Conservation (phyloP, 345 rosid species). For the Erucastrum elatum region DNA sequence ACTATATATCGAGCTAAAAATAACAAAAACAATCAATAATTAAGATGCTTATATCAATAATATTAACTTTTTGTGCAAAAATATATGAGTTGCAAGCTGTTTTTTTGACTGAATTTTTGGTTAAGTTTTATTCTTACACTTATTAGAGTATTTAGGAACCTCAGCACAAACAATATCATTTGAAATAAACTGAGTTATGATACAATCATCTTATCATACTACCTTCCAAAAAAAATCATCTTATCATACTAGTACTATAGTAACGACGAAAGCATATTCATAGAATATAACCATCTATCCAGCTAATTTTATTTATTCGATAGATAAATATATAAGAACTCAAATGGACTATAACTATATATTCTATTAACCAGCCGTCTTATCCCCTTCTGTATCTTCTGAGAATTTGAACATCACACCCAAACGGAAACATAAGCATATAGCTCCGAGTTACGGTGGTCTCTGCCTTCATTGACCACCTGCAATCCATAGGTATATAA, state of each 20-base stretch:
- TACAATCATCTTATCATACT: not conserved
- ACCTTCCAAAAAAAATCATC: not conserved
- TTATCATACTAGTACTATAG: not conserved
- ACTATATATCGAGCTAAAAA: no score
- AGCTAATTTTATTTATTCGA: not conserved
- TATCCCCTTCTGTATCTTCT: not conserved
- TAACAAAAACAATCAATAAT: no score
- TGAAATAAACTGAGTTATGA: not conserved
- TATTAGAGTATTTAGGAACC: not conserved
- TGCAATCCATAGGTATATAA: not conserved
- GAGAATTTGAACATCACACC: constrained; percentile 9
- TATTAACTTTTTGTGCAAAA: no score
- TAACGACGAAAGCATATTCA: not conserved
- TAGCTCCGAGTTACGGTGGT: not conserved
- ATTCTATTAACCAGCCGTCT: not conserved
- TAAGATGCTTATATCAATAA: no score
- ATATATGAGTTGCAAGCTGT: no score
- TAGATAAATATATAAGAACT: not conserved
- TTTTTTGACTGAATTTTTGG: no score
- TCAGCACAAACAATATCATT: not conserved
- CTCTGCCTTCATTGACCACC: constrained; percentile 12
- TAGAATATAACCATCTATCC: not conserved
- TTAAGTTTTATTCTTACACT: no score
- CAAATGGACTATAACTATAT: no score
- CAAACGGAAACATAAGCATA: constrained; percentile 8